phyloP scores from a whole-genome alignment of 2,329 filamentous ascomycete genomes.

The Coniochaeta sp. region DNA sequence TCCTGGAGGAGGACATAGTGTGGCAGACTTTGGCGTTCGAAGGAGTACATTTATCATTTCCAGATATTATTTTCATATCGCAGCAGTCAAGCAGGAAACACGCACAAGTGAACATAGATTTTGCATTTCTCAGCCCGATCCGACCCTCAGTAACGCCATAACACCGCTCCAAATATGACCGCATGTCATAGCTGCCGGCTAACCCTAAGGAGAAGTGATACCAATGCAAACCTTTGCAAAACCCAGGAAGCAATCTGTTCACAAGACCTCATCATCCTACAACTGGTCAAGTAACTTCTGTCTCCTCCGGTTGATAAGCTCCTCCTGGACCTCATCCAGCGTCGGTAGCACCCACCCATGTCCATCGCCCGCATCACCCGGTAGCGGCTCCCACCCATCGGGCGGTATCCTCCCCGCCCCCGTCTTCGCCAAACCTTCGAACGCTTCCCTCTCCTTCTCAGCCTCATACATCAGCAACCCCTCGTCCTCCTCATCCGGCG shows the following conservation, averaged over 20 bases:
- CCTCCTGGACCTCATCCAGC: slow-evolving; percentile 87
- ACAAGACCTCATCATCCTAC: slow-evolving; percentile 13
- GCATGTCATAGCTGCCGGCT: too few relatives aligned
- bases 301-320: slow-evolving; percentile 80
- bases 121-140: neutral
- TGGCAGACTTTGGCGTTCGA: too few relatives aligned
- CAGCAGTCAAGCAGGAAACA: too few relatives aligned
- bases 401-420: slow-evolving; percentile 40
- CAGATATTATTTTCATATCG: too few relatives aligned
- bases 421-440: slow-evolving; percentile 57
- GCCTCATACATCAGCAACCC: slow-evolving; percentile 73
- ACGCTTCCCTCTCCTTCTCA: slow-evolving; percentile 75
- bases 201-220: too few relatives aligned
- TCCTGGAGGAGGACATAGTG: too few relatives aligned
- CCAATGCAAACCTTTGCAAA: neutral
- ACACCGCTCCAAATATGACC: too few relatives aligned
- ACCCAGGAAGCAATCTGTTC: neutral
- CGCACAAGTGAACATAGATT: too few relatives aligned
- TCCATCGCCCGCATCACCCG: slow-evolving; percentile 81
- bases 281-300: slow-evolving; percentile 80
- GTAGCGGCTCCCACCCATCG: slow-evolving; percentile 75
- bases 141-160: neutral
- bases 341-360: slow-evolving; percentile 77
- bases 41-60: too few relatives aligned
- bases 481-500: slow-evolving; percentile 84